Percentiles rank a stretch among this genome's conserved stretches.
Conservation (phyloP, 2,329 filamentous ascomycete species). For the Onygena corvina region DNA sequence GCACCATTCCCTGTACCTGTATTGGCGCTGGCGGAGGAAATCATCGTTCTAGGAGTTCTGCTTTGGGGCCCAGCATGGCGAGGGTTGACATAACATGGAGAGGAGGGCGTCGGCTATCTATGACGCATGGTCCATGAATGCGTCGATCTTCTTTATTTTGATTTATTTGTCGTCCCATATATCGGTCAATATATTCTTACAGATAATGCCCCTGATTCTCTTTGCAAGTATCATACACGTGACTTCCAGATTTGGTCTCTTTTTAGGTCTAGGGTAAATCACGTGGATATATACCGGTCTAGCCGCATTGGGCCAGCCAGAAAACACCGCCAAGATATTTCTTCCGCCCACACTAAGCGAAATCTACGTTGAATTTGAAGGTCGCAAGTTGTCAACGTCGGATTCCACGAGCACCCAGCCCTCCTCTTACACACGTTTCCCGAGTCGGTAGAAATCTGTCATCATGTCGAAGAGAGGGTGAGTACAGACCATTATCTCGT, state of each 20-base stretch:
- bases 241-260: background rate
- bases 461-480: slow-evolving; percentile 44
- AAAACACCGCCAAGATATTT: slow-evolving; percentile 35
- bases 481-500: slow-evolving; percentile 16
- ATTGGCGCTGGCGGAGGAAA: slow-evolving; percentile 10
- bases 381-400: slow-evolving; percentile 3
- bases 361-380: slow-evolving; percentile 18
- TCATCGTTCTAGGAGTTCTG: slow-evolving; percentile 6
- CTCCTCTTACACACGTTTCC: slow-evolving; percentile 25
- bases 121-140: slow-evolving; percentile 1
- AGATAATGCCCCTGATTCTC: no score
- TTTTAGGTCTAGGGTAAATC: slow-evolving; percentile 30
- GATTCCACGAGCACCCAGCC: slow-evolving; percentile 18
- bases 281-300: slow-evolving; percentile 8
- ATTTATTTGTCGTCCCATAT: slow-evolving; percentile 5
- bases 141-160: background rate
- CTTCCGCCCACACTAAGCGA: slow-evolving; percentile 35
- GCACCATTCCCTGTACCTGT: background rate
- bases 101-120: slow-evolving; percentile 7
- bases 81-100: slow-evolving; percentile 4
- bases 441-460: slow-evolving; percentile 31
- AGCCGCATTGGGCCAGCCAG: slow-evolving; percentile 12
- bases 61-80: slow-evolving; percentile 12
- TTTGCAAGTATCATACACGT: background rate
- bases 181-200: background rate